Percentiles rank a stretch among this genome's conserved stretches.
Conservation (phyloP, 306 rosid species). For the Acacia acuminata region DNA sequence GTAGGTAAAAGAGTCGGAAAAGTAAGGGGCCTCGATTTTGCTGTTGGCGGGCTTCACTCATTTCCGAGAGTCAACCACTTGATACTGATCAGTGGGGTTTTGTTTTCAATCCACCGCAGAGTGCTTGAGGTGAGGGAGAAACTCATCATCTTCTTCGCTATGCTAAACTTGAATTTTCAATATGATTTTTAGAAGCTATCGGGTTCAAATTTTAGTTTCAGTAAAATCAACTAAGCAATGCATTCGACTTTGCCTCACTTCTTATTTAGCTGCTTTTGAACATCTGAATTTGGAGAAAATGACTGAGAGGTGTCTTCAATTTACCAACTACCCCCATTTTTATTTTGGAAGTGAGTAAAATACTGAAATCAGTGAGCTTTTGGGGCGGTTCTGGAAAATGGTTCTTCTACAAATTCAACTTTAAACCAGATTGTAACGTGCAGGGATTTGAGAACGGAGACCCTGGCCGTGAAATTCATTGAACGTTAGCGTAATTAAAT, state of each 20-base stretch:
- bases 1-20: background rate
- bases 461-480: slow-evolving; percentile 7
- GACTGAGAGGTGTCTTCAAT: background rate
- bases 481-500: slow-evolving; percentile 13
- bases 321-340: background rate
- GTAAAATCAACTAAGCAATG: background rate
- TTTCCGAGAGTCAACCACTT: slow-evolving; percentile 1
- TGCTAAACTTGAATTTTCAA: background rate
- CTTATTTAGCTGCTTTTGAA: background rate
- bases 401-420: background rate
- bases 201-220: background rate
- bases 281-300: background rate
- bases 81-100: background rate
- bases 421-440: slow-evolving; percentile 16
- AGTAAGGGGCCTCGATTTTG: background rate
- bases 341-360: background rate
- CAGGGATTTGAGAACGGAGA: slow-evolving; percentile 18
- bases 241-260: background rate
- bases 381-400: slow-evolving; percentile 14
- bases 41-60: background rate
- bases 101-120: background rate
- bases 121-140: background rate
- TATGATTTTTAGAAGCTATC: background rate
- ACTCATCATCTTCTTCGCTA: background rate
- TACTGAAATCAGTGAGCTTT: background rate